Conservation (phyloP, 257 asterid species). For the Solanum etuberosum region DNA sequence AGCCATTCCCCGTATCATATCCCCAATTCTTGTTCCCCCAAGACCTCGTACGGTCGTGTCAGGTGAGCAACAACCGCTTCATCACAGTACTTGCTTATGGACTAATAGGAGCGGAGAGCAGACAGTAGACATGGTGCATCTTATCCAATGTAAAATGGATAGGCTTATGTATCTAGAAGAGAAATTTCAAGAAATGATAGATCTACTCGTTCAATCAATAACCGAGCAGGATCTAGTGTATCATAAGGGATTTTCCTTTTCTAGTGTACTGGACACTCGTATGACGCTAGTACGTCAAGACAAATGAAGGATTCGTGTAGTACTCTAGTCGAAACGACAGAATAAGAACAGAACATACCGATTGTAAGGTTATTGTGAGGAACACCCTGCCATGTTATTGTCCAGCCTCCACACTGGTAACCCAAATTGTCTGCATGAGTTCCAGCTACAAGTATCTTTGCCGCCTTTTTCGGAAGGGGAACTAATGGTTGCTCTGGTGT, state of each 20-base stretch:
- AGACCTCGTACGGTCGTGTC: not conserved
- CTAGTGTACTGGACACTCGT: not conserved
- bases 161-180: not conserved
- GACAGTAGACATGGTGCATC: not conserved
- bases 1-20: not conserved
- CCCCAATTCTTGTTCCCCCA: not conserved
- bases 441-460: conserved; percentile 19
- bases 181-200: not conserved
- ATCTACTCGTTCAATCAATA: not conserved
- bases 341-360: not conserved
- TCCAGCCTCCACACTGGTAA: conserved; percentile 23
- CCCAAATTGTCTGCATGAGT: conserved; percentile 15
- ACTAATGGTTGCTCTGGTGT: conserved; percentile 1
- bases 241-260: not conserved
- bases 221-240: not conserved
- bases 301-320: not conserved
- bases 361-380: conserved; percentile 5
- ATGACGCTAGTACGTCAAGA: not conserved
- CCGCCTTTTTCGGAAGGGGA: conserved; percentile 13
- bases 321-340: not conserved
- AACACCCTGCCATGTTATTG: conserved; percentile 13
- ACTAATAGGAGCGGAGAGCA: not conserved
- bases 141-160: not conserved
- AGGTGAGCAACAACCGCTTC: not conserved
- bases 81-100: not conserved